A percentile compares a stretch with the other conserved stretches of the same genome.
These are phyloP conservation scores for Saposhnikovia divaricata DNA, from an alignment of 129 eudicot genomes.

Conservation along the genomic window DNA sequence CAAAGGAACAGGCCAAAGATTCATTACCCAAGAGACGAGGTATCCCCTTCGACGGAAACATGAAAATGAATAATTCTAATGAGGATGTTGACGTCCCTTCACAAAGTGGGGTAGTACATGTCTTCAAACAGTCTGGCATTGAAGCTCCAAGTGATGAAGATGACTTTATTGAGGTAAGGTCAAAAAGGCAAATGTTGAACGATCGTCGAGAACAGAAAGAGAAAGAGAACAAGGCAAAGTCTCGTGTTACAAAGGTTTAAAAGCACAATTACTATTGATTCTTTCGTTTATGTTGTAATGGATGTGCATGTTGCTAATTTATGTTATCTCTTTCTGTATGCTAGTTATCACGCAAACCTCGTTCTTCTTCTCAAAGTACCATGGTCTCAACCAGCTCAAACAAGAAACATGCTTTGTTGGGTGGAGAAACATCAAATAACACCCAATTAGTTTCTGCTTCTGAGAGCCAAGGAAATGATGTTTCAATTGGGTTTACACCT, in stretches of 20 bases:
- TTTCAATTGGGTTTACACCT: slow-evolving; percentile 26
- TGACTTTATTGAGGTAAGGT: slow-evolving; percentile 91
- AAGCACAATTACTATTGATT: background rate
- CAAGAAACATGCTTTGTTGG: slow-evolving; percentile 22
- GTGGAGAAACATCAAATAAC: slow-evolving; percentile 35
- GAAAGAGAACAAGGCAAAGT: slow-evolving; percentile 78
- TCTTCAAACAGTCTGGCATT: slow-evolving; percentile 75
- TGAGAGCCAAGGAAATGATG: slow-evolving; percentile 40
- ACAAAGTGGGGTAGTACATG: slow-evolving; percentile 88
- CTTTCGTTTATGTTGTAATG: background rate
- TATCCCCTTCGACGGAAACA: slow-evolving; percentile 38
- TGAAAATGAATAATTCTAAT: slow-evolving; percentile 58
- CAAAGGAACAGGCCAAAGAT: slow-evolving; percentile 31
- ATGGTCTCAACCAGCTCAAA: slow-evolving; percentile 19
- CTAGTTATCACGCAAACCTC: slow-evolving; percentile 59
- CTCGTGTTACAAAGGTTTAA: slow-evolving; percentile 50
- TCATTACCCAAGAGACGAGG: slow-evolving; percentile 21
- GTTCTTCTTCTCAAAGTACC: slow-evolving; percentile 32
- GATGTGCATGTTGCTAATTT: slow-evolving; percentile 9
- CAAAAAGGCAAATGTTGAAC: slow-evolving; percentile 91
- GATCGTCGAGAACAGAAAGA: slow-evolving; percentile 93
- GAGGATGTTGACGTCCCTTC: slow-evolving; percentile 88
- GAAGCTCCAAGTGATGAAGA: slow-evolving; percentile 95
- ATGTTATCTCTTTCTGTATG: background rate
- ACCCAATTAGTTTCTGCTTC: slow-evolving; percentile 24